Percentiles rank a stretch among this genome's conserved stretches.
These are phyloP conservation scores for Saprolegnia diclina DNA, from an alignment of 352 stramenopile species.

Conservation along the genomic window DNA sequence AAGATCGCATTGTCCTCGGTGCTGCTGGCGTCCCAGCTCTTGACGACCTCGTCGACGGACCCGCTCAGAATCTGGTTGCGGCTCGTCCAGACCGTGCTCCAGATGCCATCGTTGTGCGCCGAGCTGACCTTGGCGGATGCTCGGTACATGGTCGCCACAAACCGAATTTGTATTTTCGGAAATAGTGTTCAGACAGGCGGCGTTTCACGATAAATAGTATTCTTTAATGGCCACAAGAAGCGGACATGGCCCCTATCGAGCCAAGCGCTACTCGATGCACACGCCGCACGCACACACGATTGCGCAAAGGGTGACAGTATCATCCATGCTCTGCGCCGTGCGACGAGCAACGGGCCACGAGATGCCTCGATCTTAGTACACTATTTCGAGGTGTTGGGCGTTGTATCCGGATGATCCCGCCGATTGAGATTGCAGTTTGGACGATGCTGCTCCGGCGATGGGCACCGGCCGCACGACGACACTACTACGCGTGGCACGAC, in stretches of 20 bases:
- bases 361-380: too few relatives aligned
- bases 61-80: constrained; percentile 84
- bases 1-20: constrained; percentile 39
- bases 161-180: background rate
- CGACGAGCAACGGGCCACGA: too few relatives aligned
- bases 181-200: background rate
- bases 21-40: constrained; percentile 50
- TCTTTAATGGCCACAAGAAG: too few relatives aligned
- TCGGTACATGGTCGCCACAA: constrained; percentile 35
- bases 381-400: too few relatives aligned
- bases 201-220: background rate
- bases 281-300: too few relatives aligned
- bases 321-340: too few relatives aligned
- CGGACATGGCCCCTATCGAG: too few relatives aligned
- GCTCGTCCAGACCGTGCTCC: constrained; percentile 83
- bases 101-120: constrained; percentile 84
- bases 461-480: background rate
- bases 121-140: constrained; percentile 77
- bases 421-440: background rate
- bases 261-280: too few relatives aligned
- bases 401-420: too few relatives aligned
- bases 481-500: constrained; percentile 48
- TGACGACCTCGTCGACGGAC: constrained; percentile 83
- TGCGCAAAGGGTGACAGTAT: too few relatives aligned
- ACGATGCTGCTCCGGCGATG: background rate